phyloP scores from a whole-genome alignment of 2,329 filamentous ascomycete genomes.

The Lomentospora prolificans region DNA sequence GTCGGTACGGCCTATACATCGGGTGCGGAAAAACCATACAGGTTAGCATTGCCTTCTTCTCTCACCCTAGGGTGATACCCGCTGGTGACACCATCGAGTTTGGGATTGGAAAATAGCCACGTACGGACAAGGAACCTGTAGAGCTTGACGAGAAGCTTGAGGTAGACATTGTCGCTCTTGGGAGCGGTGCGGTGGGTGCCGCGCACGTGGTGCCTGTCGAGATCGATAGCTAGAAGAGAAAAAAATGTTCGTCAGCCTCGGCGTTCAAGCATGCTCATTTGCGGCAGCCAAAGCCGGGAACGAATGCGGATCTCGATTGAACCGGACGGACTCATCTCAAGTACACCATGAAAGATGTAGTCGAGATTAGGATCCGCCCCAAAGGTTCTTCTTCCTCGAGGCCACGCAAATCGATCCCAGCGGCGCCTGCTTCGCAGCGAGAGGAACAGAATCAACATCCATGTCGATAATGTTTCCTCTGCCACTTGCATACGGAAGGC shows the following conservation, averaged over 20 bases:
- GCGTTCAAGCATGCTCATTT: conserved; percentile 52
- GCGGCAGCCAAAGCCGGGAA: conserved; percentile 17
- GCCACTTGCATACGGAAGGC: conserved; percentile 41
- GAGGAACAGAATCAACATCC: neutral
- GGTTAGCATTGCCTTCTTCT: no score
- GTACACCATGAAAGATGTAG: neutral
- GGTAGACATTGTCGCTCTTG: conserved; percentile 97
- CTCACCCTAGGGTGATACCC: no score
- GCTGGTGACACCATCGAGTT: no score
- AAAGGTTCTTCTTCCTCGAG: conserved; percentile 9
- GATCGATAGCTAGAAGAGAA: conserved; percentile 56
- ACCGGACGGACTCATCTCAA: neutral
- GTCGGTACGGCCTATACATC: conserved; percentile 73
- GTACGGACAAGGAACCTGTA: conserved; percentile 95
- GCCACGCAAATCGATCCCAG: conserved; percentile 5
- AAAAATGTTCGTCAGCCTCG: conserved; percentile 19
- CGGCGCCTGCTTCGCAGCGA: conserved; percentile 13
- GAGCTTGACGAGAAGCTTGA: conserved; percentile 95
- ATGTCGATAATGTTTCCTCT: conserved; percentile 11
- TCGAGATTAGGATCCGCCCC: neutral
- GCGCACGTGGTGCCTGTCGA: conserved; percentile 60
- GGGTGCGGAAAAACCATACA: no score
- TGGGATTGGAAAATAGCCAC: conserved; percentile 28
- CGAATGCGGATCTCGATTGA: neutral
- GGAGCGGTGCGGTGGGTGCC: conserved; percentile 80